These are phyloP conservation scores for Trypethelium eluteriae DNA, from an alignment of 495 filamentous ascomycete species.

Conservation along the genomic window DNA sequence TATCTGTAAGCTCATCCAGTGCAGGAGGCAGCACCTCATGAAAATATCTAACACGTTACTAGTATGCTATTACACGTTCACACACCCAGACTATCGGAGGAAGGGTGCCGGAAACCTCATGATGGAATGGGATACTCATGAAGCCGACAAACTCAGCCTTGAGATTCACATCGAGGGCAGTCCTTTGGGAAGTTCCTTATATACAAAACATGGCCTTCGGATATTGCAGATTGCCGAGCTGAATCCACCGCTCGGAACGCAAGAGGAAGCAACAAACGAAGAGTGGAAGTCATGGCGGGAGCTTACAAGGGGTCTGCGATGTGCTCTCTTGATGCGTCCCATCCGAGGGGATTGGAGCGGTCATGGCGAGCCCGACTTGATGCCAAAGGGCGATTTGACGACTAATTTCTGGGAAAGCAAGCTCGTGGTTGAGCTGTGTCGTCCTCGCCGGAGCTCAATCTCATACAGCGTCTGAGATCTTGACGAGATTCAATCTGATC, in stretches of 20 bases:
- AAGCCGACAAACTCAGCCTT: conserved; percentile 2
- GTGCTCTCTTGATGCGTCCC: background rate
- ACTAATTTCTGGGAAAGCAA: background rate
- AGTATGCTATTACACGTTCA: conserved; percentile 10
- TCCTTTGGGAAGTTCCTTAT: background rate
- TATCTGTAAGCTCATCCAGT: background rate
- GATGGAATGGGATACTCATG: background rate
- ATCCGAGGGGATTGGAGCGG: background rate
- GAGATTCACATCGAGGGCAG: conserved; percentile 1
- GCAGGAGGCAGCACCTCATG: background rate
- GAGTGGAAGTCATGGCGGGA: background rate
- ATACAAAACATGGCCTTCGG: background rate
- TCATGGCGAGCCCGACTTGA: background rate
- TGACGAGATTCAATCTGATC: background rate
- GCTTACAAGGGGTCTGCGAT: background rate
- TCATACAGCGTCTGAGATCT: background rate
- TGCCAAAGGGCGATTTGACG: background rate
- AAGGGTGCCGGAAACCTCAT: background rate
- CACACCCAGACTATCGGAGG: conserved; percentile 5
- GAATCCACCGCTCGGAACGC: background rate
- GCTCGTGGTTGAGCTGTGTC: background rate
- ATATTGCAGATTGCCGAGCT: background rate
- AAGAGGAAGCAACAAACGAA: background rate
- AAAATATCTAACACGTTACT: background rate
- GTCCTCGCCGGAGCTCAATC: background rate